Conservation (phyloP, 2,329 filamentous ascomycete genomes). For the Ustilaginoidea virens region DNA sequence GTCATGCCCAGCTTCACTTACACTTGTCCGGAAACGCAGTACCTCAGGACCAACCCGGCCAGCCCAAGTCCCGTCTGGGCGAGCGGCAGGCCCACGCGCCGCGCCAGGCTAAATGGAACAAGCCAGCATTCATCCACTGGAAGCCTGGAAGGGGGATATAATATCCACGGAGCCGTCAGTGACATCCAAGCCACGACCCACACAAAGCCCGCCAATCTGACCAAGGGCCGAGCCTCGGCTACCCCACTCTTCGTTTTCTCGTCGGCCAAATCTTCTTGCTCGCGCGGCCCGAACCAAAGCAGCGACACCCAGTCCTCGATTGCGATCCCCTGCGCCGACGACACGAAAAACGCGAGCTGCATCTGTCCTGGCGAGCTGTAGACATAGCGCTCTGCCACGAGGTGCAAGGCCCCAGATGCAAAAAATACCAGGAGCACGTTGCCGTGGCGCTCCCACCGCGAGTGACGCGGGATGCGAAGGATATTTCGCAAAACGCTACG, state of each 20-base stretch:
- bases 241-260: no score
- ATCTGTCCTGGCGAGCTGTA: background rate
- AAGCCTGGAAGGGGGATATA: background rate
- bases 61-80: no score
- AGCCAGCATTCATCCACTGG: background rate
- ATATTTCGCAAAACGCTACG: background rate
- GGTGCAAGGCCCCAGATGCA: constrained; percentile 1
- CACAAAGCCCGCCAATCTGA: background rate
- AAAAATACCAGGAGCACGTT: background rate
- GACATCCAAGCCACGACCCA: constrained; percentile 2
- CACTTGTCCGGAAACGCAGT: no score
- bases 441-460: background rate
- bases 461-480: background rate
- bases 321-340: background rate
- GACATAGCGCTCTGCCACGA: background rate
- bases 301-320: background rate
- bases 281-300: background rate
- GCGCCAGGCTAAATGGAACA: constrained; percentile 1
- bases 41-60: no score
- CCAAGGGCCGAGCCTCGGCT: no score
- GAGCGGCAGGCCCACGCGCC: background rate
- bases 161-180: constrained; percentile 1
- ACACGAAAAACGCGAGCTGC: constrained; percentile 1
- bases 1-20: no score
- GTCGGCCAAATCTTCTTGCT: background rate